Base-by-base conservation (phyloP, 139 green algal species). In the Protoeuglena noctilucae region DNA sequence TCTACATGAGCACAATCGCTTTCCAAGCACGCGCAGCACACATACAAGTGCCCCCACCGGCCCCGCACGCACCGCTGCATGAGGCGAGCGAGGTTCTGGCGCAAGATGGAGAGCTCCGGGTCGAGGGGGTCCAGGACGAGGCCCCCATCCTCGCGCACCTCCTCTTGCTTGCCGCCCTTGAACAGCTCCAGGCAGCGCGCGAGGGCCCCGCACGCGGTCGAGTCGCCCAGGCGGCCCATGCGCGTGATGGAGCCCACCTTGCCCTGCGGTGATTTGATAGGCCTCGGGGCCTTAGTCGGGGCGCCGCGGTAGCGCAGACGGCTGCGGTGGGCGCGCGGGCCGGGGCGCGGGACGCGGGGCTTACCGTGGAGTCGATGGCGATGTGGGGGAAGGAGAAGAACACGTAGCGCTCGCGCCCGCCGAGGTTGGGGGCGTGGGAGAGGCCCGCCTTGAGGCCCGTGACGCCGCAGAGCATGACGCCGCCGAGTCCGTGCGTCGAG, bases 301-400 rank as follows among this genome's bases (percentile, higher is more conserved):
- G n/a, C n/a, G n/a, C n/a, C n/a, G n/a, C n/a, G n/a, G n/a, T n/a
- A n/a, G n/a, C n/a, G n/a, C n/a, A n/a, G n/a, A n/a, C n/a, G n/a
- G n/a, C n/a, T n/a, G n/a, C n/a, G n/a, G n/a, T n/a, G n/a, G n/a
- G n/a, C n/a, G n/a, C n/a, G n/a, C n/a, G n/a, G n/a, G n/a, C n/a
- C n/a, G n/a, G n/a, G n/a, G n/a, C n/a, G n/a, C n/a, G n/a, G n/a
- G n/a, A n/a, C n/a, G n/a, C n/a, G n/a, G n/a, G n/a, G n/a, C n/a
- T n/a, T n/a, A n/a, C n/a, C n/a, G n/a, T n/a, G 24, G 67, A 64
- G 65, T 86, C 73, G 28, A 93, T 84, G 60, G 69, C 75, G 57
- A 93, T 87, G 73, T 93, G 84, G 7, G 84, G 84, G 64, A 91
- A 86, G 56, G 75, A 81, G 57, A 90, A 90, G 73, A 94, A 93